Evolutionary conservation across 1,284 basidiomycete species (phyloP).

Genomic region (Tetrapyrgos nigripes): DNA sequence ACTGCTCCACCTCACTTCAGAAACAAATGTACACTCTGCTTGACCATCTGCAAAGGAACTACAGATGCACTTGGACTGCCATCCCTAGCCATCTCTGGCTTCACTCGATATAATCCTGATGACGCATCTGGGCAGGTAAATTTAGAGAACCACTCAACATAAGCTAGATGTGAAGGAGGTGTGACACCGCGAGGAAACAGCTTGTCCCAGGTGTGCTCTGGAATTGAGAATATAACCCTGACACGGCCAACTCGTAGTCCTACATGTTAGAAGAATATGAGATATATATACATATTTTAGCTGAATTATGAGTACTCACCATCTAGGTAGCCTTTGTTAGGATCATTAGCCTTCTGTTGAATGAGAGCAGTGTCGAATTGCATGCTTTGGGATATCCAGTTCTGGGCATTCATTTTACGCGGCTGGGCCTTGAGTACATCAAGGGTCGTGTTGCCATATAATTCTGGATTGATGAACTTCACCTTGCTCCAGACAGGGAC

Average conservation of each 20-base stretch:
- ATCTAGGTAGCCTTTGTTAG: not conserved
- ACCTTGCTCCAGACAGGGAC: not conserved
- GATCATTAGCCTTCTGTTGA: not conserved
- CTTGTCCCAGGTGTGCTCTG: not conserved
- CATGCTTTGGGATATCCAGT: not conserved
- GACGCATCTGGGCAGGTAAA: conserved; percentile 15
- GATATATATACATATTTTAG: not conserved
- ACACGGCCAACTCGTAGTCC: conserved; percentile 10
- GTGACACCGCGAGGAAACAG: conserved; percentile 2
- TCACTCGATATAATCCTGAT: conserved; percentile 15
- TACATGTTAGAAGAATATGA: too few relatives aligned
- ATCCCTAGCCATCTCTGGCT: not conserved
- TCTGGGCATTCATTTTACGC: not conserved
- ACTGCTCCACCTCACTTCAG: conserved; percentile 18
- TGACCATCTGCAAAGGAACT: conserved; percentile 19
- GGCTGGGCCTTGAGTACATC: not conserved
- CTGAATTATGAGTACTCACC: not conserved
- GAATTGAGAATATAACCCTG: conserved; percentile 12
- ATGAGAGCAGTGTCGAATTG: conserved; percentile 3
- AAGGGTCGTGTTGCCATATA: not conserved
- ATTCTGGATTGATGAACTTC: too few relatives aligned
- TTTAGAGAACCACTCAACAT: conserved; percentile 30
- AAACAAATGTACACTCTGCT: conserved; percentile 27
- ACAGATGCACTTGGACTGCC: conserved; percentile 18
- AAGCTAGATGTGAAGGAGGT: conserved; percentile 23